A percentile compares a stretch with the other conserved stretches of the same genome.
Conservation (phyloP, 2,329 filamentous ascomycete genomes). For the Proliferodiscus dingleyae region DNA sequence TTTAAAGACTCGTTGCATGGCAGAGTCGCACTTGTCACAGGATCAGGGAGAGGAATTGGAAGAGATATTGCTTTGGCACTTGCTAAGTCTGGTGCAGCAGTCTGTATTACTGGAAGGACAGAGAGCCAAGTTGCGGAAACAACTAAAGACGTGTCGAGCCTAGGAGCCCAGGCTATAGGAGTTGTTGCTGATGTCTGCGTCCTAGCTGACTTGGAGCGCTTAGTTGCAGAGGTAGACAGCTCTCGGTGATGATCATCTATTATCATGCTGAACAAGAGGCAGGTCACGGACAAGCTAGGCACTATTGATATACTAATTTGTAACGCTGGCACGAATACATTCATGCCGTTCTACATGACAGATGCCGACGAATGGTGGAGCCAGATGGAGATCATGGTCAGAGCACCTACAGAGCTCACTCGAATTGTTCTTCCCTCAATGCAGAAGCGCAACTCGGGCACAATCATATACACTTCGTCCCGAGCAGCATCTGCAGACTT, state of each 20-base stretch:
- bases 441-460: constrained; percentile 14
- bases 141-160: constrained; percentile 7
- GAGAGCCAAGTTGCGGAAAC: constrained; percentile 12
- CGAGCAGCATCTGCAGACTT: constrained; percentile 17
- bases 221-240: constrained; percentile 13
- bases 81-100: constrained; percentile 14
- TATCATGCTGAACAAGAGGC: neutral
- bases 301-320: constrained; percentile 18
- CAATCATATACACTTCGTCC: constrained; percentile 19
- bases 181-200: constrained; percentile 15
- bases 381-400: constrained; percentile 19
- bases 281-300: constrained; percentile 12
- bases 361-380: constrained; percentile 18
- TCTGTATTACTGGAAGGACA: constrained; percentile 15
- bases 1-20: constrained; percentile 8
- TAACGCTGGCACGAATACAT: constrained; percentile 20
- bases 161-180: constrained; percentile 9
- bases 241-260: neutral
- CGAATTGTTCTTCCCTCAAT: constrained; percentile 17
- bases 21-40: constrained; percentile 19
- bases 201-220: constrained; percentile 7
- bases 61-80: constrained; percentile 15
- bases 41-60: constrained; percentile 17
- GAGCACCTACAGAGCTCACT: constrained; percentile 17
- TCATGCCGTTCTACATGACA: constrained; percentile 21